Conservation (phyloP, 2,329 filamentous ascomycete species). For the Epichloe sibirici region DNA sequence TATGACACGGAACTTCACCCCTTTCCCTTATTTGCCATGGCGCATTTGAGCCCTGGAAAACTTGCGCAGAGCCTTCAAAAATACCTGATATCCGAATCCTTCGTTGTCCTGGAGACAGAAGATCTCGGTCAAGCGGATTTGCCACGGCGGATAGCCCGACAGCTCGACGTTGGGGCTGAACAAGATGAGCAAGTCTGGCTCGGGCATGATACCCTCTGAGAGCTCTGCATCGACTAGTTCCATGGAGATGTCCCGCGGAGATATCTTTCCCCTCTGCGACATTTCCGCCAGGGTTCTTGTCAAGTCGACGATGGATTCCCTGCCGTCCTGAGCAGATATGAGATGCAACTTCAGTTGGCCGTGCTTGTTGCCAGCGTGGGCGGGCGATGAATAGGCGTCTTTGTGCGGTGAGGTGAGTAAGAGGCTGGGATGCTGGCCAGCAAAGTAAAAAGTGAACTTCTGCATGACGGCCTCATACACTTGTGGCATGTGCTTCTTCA, state of each 20-base stretch:
- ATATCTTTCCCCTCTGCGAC: slow-evolving; percentile 80
- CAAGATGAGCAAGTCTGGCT: slow-evolving; percentile 80
- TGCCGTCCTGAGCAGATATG: slow-evolving; percentile 76
- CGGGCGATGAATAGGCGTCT: slow-evolving; percentile 22
- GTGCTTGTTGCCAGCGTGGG: slow-evolving; percentile 17
- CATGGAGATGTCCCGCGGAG: slow-evolving; percentile 65
- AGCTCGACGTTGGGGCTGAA: slow-evolving; percentile 78
- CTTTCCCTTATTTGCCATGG: slow-evolving; percentile 46
- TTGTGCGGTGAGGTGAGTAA: slow-evolving; percentile 38
- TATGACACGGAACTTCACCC: neutral
- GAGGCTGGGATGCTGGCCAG: slow-evolving; percentile 57
- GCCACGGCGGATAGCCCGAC: slow-evolving; percentile 92
- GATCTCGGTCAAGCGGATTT: slow-evolving; percentile 88
- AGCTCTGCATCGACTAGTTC: slow-evolving; percentile 88
- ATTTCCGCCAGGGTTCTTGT: slow-evolving; percentile 91
- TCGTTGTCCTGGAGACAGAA: slow-evolving; percentile 68
- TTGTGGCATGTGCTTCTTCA: slow-evolving; percentile 82
- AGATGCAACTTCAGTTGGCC: slow-evolving; percentile 54
- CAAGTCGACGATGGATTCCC: slow-evolving; percentile 87
- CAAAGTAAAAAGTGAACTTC: slow-evolving; percentile 82
- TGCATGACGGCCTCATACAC: slow-evolving; percentile 67
- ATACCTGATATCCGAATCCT: slow-evolving; percentile 87
- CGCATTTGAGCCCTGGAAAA: slow-evolving; percentile 84
- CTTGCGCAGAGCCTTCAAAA: slow-evolving; percentile 70
- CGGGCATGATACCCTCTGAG: slow-evolving; percentile 63